Conservation (phyloP, 2,329 filamentous ascomycete genomes). For the Corynespora cassiicola region DNA sequence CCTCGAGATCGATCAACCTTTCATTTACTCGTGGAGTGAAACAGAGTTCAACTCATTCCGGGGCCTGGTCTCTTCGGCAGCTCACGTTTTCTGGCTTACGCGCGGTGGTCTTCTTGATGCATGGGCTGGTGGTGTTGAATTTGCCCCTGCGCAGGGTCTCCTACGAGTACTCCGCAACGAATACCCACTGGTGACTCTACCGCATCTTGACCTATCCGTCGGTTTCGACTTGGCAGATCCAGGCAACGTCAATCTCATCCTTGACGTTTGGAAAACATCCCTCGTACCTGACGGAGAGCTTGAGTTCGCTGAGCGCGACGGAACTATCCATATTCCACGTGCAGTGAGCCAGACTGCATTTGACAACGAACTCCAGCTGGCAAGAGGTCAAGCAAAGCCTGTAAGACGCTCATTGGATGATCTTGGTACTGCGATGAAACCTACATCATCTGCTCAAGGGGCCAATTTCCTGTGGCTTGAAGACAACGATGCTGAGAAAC, state of each 20-base stretch:
- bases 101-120: slow-evolving; percentile 12
- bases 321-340: neutral
- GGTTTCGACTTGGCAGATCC: neutral
- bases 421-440: neutral
- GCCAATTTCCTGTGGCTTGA: no score
- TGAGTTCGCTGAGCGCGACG: slow-evolving; percentile 5
- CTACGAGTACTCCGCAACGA: slow-evolving; percentile 32
- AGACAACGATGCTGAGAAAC: no score
- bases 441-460: neutral
- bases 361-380: neutral
- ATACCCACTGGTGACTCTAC: slow-evolving; percentile 20
- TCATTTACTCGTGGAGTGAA: slow-evolving; percentile 27
- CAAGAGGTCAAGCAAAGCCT: neutral
- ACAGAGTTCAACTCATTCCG: slow-evolving; percentile 33
- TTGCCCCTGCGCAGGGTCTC: slow-evolving; percentile 25
- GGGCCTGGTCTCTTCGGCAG: slow-evolving; percentile 23
- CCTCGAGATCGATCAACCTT: no score
- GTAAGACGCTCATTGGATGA: neutral
- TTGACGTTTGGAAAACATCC: neutral
- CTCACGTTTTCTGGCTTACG: slow-evolving; percentile 38
- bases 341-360: slow-evolving; percentile 10
- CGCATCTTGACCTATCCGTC: slow-evolving; percentile 20
- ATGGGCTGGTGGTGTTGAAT: slow-evolving; percentile 14
- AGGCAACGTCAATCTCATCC: slow-evolving; percentile 1
- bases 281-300: slow-evolving; percentile 3